Evolutionary conservation across 2,329 filamentous ascomycete species (phyloP), one percentile per base, ranked within the genome.

Genomic region (Cladosporium sp.): DNA sequence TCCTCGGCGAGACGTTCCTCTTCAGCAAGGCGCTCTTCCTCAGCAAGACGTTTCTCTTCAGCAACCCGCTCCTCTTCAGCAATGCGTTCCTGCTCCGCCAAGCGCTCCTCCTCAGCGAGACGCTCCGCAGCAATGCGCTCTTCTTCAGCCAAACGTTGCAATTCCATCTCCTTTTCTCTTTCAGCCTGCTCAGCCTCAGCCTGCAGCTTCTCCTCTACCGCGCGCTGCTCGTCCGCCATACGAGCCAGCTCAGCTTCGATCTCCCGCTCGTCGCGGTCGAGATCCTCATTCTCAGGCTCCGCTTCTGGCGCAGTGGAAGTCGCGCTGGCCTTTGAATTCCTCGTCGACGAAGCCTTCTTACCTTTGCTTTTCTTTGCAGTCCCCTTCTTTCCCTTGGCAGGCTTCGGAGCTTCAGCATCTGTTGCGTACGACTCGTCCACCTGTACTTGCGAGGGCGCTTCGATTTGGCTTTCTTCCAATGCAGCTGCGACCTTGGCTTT

Each of bases 161-260:
- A 37, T 16, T 41, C 37, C 37, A 33, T 46, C 34, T 50, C 52
- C 9, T 46, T 34, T 8, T 57, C 41, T 6, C 9, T 18, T 11
- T 46, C 52, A 4, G 46, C 31, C 73, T 67, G 1, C 11, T 32
- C n/a, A 71, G 63, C 56, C 79, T 78, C n/a, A 77, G 77, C 61
- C 80, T 83, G 66, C 8, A 50, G 48, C 10, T 8, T 50, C 8
- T 50, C 48, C 11, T 52, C 52, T 4, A 48, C 43, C 22, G 42
- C 44, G 14, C 44, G 38, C 45, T 67, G 56, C 45, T 66, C 61
- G 3, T 58, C 53, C 7, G 63, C 63, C 35, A 67, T 66, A 32
- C 64, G 60, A 9, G 57, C 58, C 11, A 67, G 59, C 53, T 67
- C 64, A n/a, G 59, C 57, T 46, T 67, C 65, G 22, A 66, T 65